Percentiles rank a stretch among this genome's conserved stretches.
Conservation (phyloP, 2,329 filamentous ascomycete genomes). For the Stachybotrys chlorohalonatus region DNA sequence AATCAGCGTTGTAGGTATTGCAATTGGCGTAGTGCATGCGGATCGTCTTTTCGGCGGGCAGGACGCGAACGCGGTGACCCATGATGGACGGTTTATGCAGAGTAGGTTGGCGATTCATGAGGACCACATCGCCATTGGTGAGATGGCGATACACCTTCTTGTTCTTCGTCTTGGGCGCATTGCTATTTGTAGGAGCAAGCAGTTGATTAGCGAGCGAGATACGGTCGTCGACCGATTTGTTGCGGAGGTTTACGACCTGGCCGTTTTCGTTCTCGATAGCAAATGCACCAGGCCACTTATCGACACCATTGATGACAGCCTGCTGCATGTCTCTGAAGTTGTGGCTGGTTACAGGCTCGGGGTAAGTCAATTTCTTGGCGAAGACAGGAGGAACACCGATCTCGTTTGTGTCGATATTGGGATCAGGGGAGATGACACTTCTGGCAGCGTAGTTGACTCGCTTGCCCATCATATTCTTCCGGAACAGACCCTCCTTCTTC, state of each 20-base stretch:
- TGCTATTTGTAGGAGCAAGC: slow-evolving; percentile 71
- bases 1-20: slow-evolving; percentile 99
- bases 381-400: slow-evolving; percentile 98
- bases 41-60: slow-evolving; percentile 92
- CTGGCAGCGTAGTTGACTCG: slow-evolving; percentile 97
- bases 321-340: slow-evolving; percentile 95
- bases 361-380: slow-evolving; percentile 90
- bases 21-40: slow-evolving; percentile 99
- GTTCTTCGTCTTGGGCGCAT: slow-evolving; percentile 66
- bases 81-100: slow-evolving; percentile 99
- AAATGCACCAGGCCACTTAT: slow-evolving; percentile 88
- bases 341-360: slow-evolving; percentile 92
- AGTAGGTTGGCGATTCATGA: slow-evolving; percentile 98
- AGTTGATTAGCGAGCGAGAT: slow-evolving; percentile 87
- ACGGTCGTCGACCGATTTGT: slow-evolving; percentile 82
- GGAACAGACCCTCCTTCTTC: slow-evolving; percentile 97
- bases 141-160: slow-evolving; percentile 97
- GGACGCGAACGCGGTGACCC: slow-evolving; percentile 86
- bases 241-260: slow-evolving; percentile 77
- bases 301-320: slow-evolving; percentile 87
- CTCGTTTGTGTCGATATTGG: slow-evolving; percentile 98
- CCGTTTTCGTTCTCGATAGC: slow-evolving; percentile 96
- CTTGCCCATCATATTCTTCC: slow-evolving; percentile 99
- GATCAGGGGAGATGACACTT: slow-evolving; percentile 96
- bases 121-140: slow-evolving; percentile 90